Percentiles rank a stretch among this genome's conserved stretches.
phyloP scores from a whole-genome alignment of 2,329 filamentous ascomycete genomes.

The Rhinocladiella mackenziei region DNA sequence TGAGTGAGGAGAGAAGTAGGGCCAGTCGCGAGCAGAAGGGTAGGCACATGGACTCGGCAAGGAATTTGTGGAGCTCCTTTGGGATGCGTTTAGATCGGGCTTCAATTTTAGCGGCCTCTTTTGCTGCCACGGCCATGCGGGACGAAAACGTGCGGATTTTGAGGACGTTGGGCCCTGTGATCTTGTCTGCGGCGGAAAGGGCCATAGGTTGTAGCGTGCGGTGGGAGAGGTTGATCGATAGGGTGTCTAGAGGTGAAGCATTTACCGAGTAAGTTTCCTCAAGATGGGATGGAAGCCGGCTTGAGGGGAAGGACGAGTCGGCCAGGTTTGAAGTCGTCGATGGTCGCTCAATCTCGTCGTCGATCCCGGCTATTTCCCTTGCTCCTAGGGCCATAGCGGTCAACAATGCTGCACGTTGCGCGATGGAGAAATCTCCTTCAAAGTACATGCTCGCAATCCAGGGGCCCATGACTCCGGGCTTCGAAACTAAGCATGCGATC shows the following conservation, averaged over 20 bases:
- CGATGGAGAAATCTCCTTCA: conserved; percentile 83
- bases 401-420: conserved; percentile 76
- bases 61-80: conserved; percentile 73
- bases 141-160: conserved; percentile 89
- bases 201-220: conserved; percentile 78
- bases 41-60: conserved; percentile 76
- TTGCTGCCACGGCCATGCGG: conserved; percentile 63
- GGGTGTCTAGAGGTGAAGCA: conserved; percentile 57
- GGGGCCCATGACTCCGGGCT: conserved; percentile 71
- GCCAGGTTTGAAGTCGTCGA: conserved; percentile 31
- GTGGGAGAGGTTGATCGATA: conserved; percentile 65
- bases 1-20: conserved; percentile 37
- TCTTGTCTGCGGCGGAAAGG: conserved; percentile 71
- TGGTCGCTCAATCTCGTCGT: conserved; percentile 44
- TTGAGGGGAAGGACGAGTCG: conserved; percentile 67
- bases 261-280: conserved; percentile 69
- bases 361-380: conserved; percentile 77
- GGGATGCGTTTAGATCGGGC: conserved; percentile 57
- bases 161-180: conserved; percentile 74
- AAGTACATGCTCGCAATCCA: conserved; percentile 86
- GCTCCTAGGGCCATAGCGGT: conserved; percentile 76
- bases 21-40: conserved; percentile 79
- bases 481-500: conserved; percentile 72
- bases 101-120: conserved; percentile 40
- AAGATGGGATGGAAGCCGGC: conserved; percentile 68